These are phyloP conservation scores for Coemansia interrupta DNA, from an alignment of 192 early-diverging fungal species.

Conservation along the genomic window DNA sequence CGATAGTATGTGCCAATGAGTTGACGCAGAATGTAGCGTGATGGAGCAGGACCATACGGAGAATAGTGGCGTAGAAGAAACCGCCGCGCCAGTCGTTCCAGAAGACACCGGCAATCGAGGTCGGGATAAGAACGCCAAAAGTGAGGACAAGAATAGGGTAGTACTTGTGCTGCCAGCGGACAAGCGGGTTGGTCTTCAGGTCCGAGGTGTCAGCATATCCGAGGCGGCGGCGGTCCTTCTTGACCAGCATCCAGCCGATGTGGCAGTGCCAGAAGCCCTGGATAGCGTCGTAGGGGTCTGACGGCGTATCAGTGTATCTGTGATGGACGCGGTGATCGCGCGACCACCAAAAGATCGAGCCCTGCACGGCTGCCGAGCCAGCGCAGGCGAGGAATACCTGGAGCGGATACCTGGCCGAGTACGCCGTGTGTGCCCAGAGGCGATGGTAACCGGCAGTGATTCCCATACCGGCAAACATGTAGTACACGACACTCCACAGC, in stretches of 20 bases:
- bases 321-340: conserved; percentile 85
- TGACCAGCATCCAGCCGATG: conserved; percentile 82
- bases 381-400: conserved; percentile 63
- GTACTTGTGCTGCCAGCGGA: conserved; percentile 75
- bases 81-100: conserved; percentile 84
- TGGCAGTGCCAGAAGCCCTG: conserved; percentile 80
- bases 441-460: conserved; percentile 76
- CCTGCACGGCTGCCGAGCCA: conserved; percentile 72
- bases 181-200: conserved; percentile 67
- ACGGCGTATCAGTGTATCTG: conserved; percentile 80
- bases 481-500: conserved; percentile 66
- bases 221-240: conserved; percentile 67
- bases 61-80: conserved; percentile 70
- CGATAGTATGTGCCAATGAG: conserved; percentile 75
- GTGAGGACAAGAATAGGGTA: conserved; percentile 68
- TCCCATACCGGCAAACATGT: conserved; percentile 33
- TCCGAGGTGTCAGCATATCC: conserved; percentile 81
- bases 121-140: conserved; percentile 78
- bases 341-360: conserved; percentile 83
- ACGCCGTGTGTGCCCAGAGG: conserved; percentile 76
- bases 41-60: conserved; percentile 74
- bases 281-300: conserved; percentile 79
- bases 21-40: conserved; percentile 89
- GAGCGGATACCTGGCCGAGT: conserved; percentile 61
- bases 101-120: conserved; percentile 75